phyloP scores from a whole-genome alignment of 768 basidiomycete species.

The Coprinopsis marcescibilis region DNA sequence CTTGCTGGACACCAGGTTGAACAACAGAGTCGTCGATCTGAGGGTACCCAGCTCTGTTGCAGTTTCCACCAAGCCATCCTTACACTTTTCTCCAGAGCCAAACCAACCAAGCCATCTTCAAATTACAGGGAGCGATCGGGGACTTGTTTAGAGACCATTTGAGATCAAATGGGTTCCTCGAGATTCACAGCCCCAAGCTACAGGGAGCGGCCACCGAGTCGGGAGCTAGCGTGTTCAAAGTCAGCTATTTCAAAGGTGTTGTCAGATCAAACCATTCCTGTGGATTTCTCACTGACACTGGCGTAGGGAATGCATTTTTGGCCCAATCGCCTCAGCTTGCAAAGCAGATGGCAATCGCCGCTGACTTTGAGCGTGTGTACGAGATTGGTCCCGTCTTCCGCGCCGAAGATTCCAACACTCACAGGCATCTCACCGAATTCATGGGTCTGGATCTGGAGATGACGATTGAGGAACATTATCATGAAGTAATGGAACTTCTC shows the following conservation, averaged over 20 bases:
- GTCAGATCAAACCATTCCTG: background rate
- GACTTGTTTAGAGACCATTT: conserved; percentile 84
- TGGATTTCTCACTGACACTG: conserved; percentile 3
- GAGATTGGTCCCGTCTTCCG: conserved; percentile 97
- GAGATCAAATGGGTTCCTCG: conserved; percentile 68
- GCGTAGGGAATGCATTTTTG: conserved; percentile 77
- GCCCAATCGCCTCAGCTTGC: conserved; percentile 97
- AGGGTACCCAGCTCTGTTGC: conserved; percentile 47
- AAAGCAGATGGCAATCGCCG: conserved; percentile 99
- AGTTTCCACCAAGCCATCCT: background rate
- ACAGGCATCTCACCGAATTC: conserved; percentile 98
- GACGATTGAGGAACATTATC: conserved; percentile 97
- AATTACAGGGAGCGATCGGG: conserved; percentile 82
- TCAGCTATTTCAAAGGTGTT: conserved; percentile 91
- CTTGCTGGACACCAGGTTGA: conserved; percentile 87
- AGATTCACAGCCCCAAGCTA: conserved; percentile 97
- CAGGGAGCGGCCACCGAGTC: conserved; percentile 97
- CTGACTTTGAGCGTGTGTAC: conserved; percentile 97
- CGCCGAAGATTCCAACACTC: conserved; percentile 95
- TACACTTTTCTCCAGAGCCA: conserved; percentile 52
- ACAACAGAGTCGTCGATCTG: conserved; percentile 91
- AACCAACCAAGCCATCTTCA: conserved; percentile 96
- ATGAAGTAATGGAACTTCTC: conserved; percentile 91
- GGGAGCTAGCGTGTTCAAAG: conserved; percentile 96
- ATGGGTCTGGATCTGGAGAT: conserved; percentile 99